These are phyloP conservation scores for Scheffersomyces lignosus DNA, from an alignment of 805 yeast genomes.

Conservation along the genomic window DNA sequence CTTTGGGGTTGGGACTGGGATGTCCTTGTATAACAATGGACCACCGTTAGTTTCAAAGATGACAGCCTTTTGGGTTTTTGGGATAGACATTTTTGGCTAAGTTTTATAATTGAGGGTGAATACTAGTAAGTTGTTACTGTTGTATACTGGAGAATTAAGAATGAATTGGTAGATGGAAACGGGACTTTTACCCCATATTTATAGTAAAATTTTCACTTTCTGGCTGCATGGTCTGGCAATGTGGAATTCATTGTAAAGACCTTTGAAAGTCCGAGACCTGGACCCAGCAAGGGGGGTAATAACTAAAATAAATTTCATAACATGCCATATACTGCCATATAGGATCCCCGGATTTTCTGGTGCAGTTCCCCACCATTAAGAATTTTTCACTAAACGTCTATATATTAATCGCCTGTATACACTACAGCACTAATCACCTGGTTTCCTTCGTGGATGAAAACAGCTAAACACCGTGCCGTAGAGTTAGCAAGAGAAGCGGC, in stretches of 20 bases:
- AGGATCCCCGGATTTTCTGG: too few species aligned
- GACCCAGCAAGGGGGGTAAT: not conserved
- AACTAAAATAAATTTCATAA: too few species aligned
- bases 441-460: too few species aligned
- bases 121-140: not conserved
- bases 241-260: too few species aligned
- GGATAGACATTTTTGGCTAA: conserved; percentile 32
- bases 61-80: conserved; percentile 70
- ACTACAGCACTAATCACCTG: too few species aligned
- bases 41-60: conserved; percentile 68
- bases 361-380: too few species aligned
- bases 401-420: too few species aligned
- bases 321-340: too few species aligned
- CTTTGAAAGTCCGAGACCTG: not conserved
- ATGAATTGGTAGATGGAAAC: not conserved
- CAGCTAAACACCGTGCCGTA: too few species aligned
- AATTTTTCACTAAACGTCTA: too few species aligned
- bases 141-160: not conserved
- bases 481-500: too few species aligned
- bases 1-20: conserved; percentile 79
- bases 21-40: conserved; percentile 59
- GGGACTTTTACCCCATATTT: not conserved
- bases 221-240: too few species aligned
- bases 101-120: not conserved
- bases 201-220: not conserved